Percentiles rank a stretch among this genome's conserved stretches.
Evolutionary conservation across 2,329 filamentous ascomycete species (phyloP).

Genomic region (Nigrospora sphaerica): DNA sequence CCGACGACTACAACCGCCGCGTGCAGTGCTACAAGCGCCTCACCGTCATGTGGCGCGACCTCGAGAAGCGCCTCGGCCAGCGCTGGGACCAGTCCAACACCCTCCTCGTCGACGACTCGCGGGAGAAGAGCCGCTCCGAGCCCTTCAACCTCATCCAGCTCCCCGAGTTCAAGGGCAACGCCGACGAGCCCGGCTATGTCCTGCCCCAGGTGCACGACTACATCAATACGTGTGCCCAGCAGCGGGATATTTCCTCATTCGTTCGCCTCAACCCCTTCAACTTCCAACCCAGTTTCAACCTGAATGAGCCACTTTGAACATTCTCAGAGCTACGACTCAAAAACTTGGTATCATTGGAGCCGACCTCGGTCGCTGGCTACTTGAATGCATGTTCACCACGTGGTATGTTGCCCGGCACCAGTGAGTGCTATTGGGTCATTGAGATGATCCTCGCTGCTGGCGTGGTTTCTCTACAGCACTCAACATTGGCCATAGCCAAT

Average conservation of each 20-base stretch:
- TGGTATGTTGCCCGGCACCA: too few species aligned
- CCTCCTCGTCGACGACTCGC: slow-evolving; percentile 79
- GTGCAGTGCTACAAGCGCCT: slow-evolving; percentile 90
- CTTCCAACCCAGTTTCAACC: slow-evolving; percentile 19
- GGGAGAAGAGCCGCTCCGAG: slow-evolving; percentile 73
- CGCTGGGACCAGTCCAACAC: slow-evolving; percentile 81
- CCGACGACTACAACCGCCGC: slow-evolving; percentile 57
- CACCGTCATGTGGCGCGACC: slow-evolving; percentile 59
- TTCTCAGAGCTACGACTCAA: too few species aligned
- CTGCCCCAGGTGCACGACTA: slow-evolving; percentile 56
- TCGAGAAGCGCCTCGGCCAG: slow-evolving; percentile 26
- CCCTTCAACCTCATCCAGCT: slow-evolving; percentile 77
- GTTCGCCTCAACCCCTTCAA: slow-evolving; percentile 46
- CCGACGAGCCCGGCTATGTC: slow-evolving; percentile 32
- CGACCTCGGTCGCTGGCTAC: too few species aligned
- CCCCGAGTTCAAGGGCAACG: slow-evolving; percentile 61
- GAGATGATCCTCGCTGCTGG: too few species aligned
- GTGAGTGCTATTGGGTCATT: too few species aligned
- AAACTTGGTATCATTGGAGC: too few species aligned
- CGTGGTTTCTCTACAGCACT: too few species aligned
- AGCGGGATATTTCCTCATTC: slow-evolving; percentile 56
- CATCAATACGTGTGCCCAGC: slow-evolving; percentile 44
- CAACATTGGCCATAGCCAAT: too few species aligned
- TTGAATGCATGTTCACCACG: too few species aligned
- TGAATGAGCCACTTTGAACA: not conserved